These are phyloP conservation scores for Cytospora mali DNA, from an alignment of 2,329 filamentous ascomycete genomes.

Conservation along the genomic window DNA sequence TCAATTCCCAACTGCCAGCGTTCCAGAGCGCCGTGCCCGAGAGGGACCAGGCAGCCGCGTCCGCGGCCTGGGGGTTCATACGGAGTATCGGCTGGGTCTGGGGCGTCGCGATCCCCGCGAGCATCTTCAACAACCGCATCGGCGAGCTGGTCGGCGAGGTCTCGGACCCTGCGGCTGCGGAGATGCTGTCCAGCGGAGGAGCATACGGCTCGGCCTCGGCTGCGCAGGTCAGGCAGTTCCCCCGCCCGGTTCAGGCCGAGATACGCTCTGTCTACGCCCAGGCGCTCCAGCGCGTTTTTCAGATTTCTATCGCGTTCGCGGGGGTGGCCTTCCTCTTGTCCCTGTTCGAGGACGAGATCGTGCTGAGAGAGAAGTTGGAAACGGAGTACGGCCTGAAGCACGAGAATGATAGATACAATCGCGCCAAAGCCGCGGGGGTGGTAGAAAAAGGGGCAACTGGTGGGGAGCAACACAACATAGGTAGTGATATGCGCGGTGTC, in stretches of 20 bases:
- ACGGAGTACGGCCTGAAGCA: slow-evolving; percentile 22
- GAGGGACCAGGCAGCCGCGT: slow-evolving; percentile 40
- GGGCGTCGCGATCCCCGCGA: slow-evolving; percentile 48
- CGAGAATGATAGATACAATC: slow-evolving; percentile 27
- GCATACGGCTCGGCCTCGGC: slow-evolving; percentile 36
- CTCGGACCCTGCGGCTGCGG: slow-evolving; percentile 27
- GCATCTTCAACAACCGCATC: slow-evolving; percentile 42
- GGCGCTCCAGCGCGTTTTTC: slow-evolving; percentile 12
- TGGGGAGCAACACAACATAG: too few relatives aligned
- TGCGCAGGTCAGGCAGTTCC: slow-evolving; percentile 33
- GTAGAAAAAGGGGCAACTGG: too few relatives aligned
- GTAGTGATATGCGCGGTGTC: too few relatives aligned
- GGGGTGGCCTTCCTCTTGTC: slow-evolving; percentile 10
- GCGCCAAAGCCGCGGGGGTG: too few relatives aligned
- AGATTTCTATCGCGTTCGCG: slow-evolving; percentile 21
- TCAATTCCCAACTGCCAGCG: slow-evolving; percentile 47
- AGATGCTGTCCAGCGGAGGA: slow-evolving; percentile 32
- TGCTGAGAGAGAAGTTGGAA: slow-evolving; percentile 22
- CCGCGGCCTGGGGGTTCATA: slow-evolving; percentile 46
- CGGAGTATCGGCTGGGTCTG: slow-evolving; percentile 48
- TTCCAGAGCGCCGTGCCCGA: slow-evolving; percentile 43
- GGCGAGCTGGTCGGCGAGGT: slow-evolving; percentile 25
- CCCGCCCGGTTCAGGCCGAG: slow-evolving; percentile 28
- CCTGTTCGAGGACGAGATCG: slow-evolving; percentile 14
- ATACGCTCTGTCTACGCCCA: slow-evolving; percentile 31